Evolutionary conservation across 1,139 yeast species (phyloP).

Genomic region (Yamadazyma atlantica): DNA sequence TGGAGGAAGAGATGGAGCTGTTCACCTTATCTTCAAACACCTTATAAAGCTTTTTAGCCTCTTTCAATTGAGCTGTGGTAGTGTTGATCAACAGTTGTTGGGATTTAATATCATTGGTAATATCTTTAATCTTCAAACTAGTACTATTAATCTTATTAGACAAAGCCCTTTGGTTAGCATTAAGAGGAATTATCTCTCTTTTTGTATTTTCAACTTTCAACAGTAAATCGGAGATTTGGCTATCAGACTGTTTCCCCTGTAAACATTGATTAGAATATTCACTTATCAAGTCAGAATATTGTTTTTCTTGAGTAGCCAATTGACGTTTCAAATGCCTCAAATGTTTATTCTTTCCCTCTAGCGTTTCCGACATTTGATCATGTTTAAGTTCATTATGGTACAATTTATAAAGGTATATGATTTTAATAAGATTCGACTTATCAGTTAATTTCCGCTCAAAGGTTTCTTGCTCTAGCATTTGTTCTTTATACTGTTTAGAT

Average conservation of each 20-base stretch:
- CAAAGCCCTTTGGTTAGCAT: slow-evolving; percentile 52
- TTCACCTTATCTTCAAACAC: slow-evolving; percentile 40
- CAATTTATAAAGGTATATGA: slow-evolving; percentile 62
- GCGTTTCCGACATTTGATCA: slow-evolving; percentile 24
- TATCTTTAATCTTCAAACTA: slow-evolving; percentile 51
- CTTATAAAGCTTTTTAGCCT: slow-evolving; percentile 44
- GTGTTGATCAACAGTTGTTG: slow-evolving; percentile 48
- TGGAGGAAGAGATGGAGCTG: slow-evolving; percentile 24
- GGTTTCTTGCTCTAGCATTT: slow-evolving; percentile 67
- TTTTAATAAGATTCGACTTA: slow-evolving; percentile 44
- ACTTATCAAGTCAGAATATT: slow-evolving; percentile 33
- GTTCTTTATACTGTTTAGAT: slow-evolving; percentile 76
- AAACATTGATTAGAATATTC: slow-evolving; percentile 50
- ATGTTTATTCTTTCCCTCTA: slow-evolving; percentile 24
- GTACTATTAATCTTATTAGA: slow-evolving; percentile 48
- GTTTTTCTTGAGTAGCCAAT: slow-evolving; percentile 22
- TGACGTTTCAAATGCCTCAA: slow-evolving; percentile 29
- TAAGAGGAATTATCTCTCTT: slow-evolving; percentile 55
- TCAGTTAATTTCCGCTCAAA: slow-evolving; percentile 60
- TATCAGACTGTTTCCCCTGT: slow-evolving; percentile 39
- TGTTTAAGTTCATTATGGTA: slow-evolving; percentile 62
- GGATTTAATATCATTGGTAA: slow-evolving; percentile 50
- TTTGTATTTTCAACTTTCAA: slow-evolving; percentile 44
- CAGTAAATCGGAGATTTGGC: slow-evolving; percentile 37
- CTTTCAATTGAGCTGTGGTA: slow-evolving; percentile 47